A percentile compares a stretch with the other conserved stretches of the same genome.
Evolutionary conservation across 2,329 filamentous ascomycete genomes (phyloP).

Genomic region (Geosmithia putterillii): DNA sequence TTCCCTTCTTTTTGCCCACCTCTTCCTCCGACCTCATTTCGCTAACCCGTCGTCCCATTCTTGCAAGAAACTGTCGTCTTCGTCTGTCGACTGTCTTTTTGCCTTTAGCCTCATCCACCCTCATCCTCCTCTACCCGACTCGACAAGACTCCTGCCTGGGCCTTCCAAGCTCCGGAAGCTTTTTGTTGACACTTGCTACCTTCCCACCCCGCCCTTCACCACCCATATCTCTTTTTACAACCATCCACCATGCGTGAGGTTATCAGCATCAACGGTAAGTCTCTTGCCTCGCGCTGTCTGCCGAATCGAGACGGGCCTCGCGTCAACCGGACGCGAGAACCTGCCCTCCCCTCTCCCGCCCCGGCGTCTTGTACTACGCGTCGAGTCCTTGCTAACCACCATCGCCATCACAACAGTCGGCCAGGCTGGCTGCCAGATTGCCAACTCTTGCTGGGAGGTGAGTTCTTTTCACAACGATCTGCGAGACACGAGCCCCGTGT

Average conservation of each 20-base stretch:
- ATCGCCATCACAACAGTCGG: constrained; percentile 57
- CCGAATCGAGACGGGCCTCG: too few relatives aligned
- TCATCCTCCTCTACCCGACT: too few relatives aligned
- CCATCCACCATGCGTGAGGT: constrained; percentile 86
- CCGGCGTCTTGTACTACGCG: too few relatives aligned
- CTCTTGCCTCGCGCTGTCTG: constrained; percentile 16
- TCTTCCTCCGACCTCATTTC: constrained; percentile 1
- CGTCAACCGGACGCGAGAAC: too few relatives aligned
- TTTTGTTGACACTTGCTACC: too few relatives aligned
- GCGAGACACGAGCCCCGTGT: too few relatives aligned
- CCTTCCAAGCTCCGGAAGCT: too few relatives aligned
- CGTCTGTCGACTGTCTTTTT: background rate
- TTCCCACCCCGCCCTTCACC: too few relatives aligned
- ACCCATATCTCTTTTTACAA: constrained; percentile 4
- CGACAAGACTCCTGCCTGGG: too few relatives aligned
- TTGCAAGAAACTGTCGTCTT: background rate
- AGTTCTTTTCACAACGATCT: too few relatives aligned
- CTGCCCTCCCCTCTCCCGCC: too few relatives aligned
- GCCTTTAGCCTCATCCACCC: background rate
- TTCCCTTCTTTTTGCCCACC: constrained; percentile 1
- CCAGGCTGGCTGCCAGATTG: constrained; percentile 99
- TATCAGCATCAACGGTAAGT: constrained; percentile 92
- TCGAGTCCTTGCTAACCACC: too few relatives aligned
- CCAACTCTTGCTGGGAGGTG: constrained; percentile 99
- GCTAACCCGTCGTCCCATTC: background rate